Percentiles rank a stretch among this genome's conserved stretches.
phyloP scores from a whole-genome alignment of 345 rosid species.

The Linum lewisii region DNA sequence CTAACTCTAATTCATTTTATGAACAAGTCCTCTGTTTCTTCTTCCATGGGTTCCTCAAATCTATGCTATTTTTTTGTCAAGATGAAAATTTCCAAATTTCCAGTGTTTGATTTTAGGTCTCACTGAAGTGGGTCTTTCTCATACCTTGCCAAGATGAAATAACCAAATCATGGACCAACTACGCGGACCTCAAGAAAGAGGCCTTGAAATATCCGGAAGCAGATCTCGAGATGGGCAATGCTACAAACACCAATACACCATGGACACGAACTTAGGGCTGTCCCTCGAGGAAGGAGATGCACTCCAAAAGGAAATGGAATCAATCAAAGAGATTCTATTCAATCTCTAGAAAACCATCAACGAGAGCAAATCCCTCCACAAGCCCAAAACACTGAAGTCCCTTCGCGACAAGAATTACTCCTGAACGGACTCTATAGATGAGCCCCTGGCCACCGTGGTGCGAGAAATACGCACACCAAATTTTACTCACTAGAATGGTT shows the following conservation, averaged over 20 bases:
- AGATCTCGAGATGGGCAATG: constrained; percentile 53
- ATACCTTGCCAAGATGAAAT: constrained; percentile 95
- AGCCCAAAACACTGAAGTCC: constrained; percentile 54
- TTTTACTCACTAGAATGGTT: too few relatives aligned
- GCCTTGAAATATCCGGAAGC: constrained; percentile 81
- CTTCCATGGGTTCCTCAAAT: too few relatives aligned
- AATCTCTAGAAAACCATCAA: constrained; percentile 60
- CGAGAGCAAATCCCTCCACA: constrained; percentile 75
- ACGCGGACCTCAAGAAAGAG: constrained; percentile 83
- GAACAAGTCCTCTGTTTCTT: too few relatives aligned
- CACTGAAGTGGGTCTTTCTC: too few relatives aligned
- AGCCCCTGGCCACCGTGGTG: too few relatives aligned
- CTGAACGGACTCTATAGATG: too few relatives aligned
- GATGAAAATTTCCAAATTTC: too few relatives aligned
- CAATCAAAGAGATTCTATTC: constrained; percentile 50
- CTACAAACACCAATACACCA: constrained; percentile 28
- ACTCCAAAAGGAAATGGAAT: constrained; percentile 71
- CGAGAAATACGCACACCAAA: too few relatives aligned
- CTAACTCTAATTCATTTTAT: too few relatives aligned
- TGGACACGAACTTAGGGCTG: constrained; percentile 59
- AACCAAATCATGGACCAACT: constrained; percentile 91
- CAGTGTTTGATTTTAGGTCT: too few relatives aligned
- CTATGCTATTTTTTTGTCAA: too few relatives aligned
- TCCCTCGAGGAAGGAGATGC: constrained; percentile 88
- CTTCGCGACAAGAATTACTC: too few relatives aligned